Evolutionary conservation across 495 filamentous ascomycete genomes (phyloP), one percentile per base, ranked within the genome.

Genomic region (Penicillium ochrochloron): DNA sequence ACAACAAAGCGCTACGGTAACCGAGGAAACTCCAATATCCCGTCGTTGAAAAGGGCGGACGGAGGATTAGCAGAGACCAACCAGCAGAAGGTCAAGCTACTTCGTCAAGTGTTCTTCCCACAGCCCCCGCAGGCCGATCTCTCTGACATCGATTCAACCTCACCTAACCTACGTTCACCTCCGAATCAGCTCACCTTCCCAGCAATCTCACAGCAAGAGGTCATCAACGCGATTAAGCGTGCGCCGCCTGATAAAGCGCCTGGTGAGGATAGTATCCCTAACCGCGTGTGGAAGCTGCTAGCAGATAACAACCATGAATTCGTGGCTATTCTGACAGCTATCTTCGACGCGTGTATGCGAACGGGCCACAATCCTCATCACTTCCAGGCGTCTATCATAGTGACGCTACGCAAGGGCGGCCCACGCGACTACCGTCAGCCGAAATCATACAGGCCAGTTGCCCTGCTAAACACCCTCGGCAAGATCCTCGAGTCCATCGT

Each of bases 161-260:
- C 3, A 37, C 12, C 10, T 2, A 31, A 55, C 29, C 14, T 8
- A n/a, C n/a, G n/a, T 4, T 6, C 27, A n/a, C 27, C 27, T 12
- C 15, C 33, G 0, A 34, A 55, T 19, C 15, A 55, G 27, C 6
- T 55, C 31, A 0, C 14, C 0, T 55, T 55, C 6, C 52, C 52
- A 19, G 2, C 52, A 5, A 19, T 55, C 31, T 10, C 5, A 0
- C 11, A 21, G 52, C 27, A 55, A 14, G 52, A 55, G 12, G 27
- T 55, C 0, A 31, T 0, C 8, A 54, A 66, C 29, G 69, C 66
- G 9, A 63, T 76, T 8, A 42, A 55, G 2, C 46, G 27, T 12
- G 57, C 66, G 3, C 61, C 61, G n/a, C 54, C 60, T 2, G 62
- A 75, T 25, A 79, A 77, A 62, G 74, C 73, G 7, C 71, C 70